A percentile compares a stretch with the other conserved stretches of the same genome.
These are phyloP conservation scores for Calocybe indica DNA, from an alignment of 768 basidiomycete species.

Conservation along the genomic window DNA sequence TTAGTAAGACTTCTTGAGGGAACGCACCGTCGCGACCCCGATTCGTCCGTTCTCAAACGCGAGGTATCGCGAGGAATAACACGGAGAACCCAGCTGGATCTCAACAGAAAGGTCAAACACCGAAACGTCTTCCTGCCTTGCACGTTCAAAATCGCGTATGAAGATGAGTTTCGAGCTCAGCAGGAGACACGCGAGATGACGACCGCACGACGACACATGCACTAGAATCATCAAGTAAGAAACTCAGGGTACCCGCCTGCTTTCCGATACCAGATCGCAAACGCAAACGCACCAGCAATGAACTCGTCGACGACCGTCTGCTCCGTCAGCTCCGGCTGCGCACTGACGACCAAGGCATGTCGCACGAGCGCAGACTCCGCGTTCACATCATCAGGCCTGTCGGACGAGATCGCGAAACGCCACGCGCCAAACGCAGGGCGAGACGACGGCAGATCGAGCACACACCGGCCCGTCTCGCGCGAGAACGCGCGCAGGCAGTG, in stretches of 20 bases:
- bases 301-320: slow-evolving; percentile 34
- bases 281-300: slow-evolving; percentile 29
- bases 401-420: slow-evolving; percentile 20
- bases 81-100: slow-evolving; percentile 33
- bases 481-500: slow-evolving; percentile 47
- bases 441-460: slow-evolving; percentile 37
- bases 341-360: slow-evolving; percentile 8
- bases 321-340: not conserved
- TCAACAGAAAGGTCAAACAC: slow-evolving; percentile 29
- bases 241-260: not conserved
- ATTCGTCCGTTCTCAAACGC: slow-evolving; percentile 41
- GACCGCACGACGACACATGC: slow-evolving; percentile 43
- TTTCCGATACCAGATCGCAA: not conserved
- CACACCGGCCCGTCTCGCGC: slow-evolving; percentile 35
- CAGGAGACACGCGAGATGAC: slow-evolving; percentile 37
- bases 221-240: slow-evolving; percentile 16
- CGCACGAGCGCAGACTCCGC: slow-evolving; percentile 5
- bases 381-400: slow-evolving; percentile 2
- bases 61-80: slow-evolving; percentile 38
- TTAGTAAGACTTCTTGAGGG: not conserved
- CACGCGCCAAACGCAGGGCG: slow-evolving; percentile 27
- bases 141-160: slow-evolving; percentile 34
- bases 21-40: slow-evolving; percentile 41
- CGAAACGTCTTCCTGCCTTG: slow-evolving; percentile 19
- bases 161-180: slow-evolving; percentile 34